Conservation (phyloP, 2,329 filamentous ascomycete species). For the Coniella vitis region DNA sequence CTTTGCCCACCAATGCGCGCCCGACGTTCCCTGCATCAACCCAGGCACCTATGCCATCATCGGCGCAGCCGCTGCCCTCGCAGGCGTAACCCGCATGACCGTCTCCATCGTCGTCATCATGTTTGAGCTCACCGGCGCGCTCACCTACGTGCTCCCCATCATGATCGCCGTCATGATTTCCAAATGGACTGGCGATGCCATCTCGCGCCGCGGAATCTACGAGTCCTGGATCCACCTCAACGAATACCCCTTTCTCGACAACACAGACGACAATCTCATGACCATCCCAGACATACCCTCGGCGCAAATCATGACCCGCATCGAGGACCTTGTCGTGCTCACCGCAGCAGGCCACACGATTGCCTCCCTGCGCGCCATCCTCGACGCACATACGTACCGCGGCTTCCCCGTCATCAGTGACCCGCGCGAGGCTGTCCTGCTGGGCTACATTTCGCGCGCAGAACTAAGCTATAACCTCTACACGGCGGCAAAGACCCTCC, state of each 20-base stretch:
- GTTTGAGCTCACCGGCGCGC: constrained; percentile 94
- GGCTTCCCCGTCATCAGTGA: constrained; percentile 89
- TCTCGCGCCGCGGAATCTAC: constrained; percentile 89
- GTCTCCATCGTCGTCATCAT: constrained; percentile 99
- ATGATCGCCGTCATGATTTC: constrained; percentile 98
- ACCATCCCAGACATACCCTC: constrained; percentile 74
- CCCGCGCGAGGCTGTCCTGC: constrained; percentile 65
- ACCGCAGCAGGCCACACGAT: constrained; percentile 86
- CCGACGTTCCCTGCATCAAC: constrained; percentile 81
- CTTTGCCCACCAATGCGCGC: constrained; percentile 69
- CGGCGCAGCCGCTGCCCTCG: constrained; percentile 88
- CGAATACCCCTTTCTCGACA: constrained; percentile 91
- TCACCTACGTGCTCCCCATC: constrained; percentile 94
- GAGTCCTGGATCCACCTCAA: constrained; percentile 97
- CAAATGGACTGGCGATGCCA: constrained; percentile 97
- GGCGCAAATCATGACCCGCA: constrained; percentile 83
- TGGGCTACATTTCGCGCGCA: constrained; percentile 90
- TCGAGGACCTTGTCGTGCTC: constrained; percentile 84
- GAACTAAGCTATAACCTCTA: constrained; percentile 79
- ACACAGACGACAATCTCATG: constrained; percentile 61
- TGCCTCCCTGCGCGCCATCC: constrained; percentile 60
- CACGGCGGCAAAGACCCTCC: constrained; percentile 52
- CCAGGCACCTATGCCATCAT: constrained; percentile 96
- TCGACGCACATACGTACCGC: constrained; percentile 70
- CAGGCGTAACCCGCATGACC: constrained; percentile 91